These are phyloP conservation scores for Sclerotinia subarctica DNA, from an alignment of 2,329 filamentous ascomycete genomes.

Conservation along the genomic window DNA sequence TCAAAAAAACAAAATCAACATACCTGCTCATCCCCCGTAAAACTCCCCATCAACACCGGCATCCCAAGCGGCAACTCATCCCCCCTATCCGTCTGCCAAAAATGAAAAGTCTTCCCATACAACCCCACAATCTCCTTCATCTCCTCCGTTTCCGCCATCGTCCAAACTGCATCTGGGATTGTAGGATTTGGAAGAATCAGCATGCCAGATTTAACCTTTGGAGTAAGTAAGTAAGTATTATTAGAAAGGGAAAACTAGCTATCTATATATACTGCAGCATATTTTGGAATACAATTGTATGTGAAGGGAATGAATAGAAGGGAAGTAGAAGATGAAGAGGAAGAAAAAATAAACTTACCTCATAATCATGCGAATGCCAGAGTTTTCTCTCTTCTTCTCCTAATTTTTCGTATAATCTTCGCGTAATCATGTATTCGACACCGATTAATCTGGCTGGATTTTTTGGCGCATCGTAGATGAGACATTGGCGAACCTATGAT, in stretches of 20 bases:
- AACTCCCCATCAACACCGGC: constrained; percentile 22
- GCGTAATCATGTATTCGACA: constrained; percentile 71
- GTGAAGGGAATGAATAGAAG: background rate
- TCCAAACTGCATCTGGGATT: constrained; percentile 63
- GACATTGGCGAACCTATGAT: constrained; percentile 59
- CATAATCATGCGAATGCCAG: constrained; percentile 66
- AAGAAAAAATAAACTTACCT: constrained; percentile 53
- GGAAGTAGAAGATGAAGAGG: background rate
- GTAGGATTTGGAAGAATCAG: constrained; percentile 64
- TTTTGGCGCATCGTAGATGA: constrained; percentile 72
- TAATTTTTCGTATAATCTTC: constrained; percentile 63
- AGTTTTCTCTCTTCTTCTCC: constrained; percentile 64
- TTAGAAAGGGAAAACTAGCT: background rate
- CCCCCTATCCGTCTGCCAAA: constrained; percentile 81
- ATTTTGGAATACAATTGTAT: too few species aligned
- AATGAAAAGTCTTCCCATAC: constrained; percentile 82
- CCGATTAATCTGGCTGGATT: constrained; percentile 72
- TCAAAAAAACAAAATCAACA: background rate
- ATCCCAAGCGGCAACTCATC: constrained; percentile 19
- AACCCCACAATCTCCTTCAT: constrained; percentile 73
- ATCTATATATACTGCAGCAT: constrained; percentile 29
- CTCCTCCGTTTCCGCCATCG: constrained; percentile 71
- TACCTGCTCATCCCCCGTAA: constrained; percentile 15
- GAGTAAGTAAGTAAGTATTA: background rate
- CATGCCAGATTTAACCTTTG: constrained; percentile 52